Percentiles rank a stretch among this genome's conserved stretches.
These are phyloP conservation scores for Apiospora pterosperma DNA, from an alignment of 2,329 filamentous ascomycete genomes.

Conservation along the genomic window DNA sequence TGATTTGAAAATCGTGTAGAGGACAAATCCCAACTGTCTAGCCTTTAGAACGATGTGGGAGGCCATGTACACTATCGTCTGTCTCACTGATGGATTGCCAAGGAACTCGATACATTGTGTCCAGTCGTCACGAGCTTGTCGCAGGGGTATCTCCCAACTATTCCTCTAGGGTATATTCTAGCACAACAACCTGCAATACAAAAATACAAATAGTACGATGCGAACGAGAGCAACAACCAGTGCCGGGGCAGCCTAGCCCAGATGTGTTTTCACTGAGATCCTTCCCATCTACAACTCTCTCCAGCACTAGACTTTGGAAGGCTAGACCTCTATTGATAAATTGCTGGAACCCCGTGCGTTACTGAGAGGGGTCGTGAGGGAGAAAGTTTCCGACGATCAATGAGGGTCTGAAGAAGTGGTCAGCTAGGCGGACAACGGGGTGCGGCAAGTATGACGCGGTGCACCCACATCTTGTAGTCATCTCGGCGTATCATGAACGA, in stretches of 20 bases:
- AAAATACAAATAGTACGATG: not conserved
- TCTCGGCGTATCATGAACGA: slow-evolving; percentile 95
- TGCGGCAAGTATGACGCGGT: not conserved
- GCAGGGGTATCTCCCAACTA: not conserved
- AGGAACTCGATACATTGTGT: not conserved
- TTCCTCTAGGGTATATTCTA: not conserved
- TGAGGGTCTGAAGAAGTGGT: slow-evolving; percentile 61
- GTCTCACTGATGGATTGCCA: not conserved
- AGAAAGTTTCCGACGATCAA: slow-evolving; percentile 97
- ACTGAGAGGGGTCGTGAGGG: slow-evolving; percentile 67
- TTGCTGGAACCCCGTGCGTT: not conserved
- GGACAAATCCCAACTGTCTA: not conserved
- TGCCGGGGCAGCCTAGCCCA: not conserved
- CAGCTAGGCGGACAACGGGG: slow-evolving; percentile 26
- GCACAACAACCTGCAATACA: not conserved
- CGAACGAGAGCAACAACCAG: not conserved
- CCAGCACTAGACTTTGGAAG: not conserved
- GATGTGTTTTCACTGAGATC: not conserved
- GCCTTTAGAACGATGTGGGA: not conserved
- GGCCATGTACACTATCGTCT: not conserved
- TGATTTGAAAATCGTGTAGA: not conserved
- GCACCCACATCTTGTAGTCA: slow-evolving; percentile 87
- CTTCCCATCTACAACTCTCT: not conserved
- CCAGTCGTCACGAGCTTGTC: not conserved
- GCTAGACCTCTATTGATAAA: not conserved